Percentiles rank a stretch among this genome's conserved stretches.
Evolutionary conservation across 148 eudicot species (phyloP).

Genomic region (Amaranthus cruentus): DNA sequence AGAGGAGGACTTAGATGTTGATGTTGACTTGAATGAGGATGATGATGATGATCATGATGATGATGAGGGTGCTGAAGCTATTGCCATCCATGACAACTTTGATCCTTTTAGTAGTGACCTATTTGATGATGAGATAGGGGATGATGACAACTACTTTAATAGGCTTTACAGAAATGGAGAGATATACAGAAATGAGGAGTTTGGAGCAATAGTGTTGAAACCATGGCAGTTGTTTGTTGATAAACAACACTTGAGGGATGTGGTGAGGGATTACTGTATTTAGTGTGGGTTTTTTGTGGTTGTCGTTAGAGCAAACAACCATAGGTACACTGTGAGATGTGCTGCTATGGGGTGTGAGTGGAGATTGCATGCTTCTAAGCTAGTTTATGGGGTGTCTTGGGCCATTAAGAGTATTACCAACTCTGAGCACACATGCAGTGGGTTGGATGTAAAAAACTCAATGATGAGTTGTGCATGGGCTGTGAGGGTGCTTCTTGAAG

Average conservation of each 20-base stretch:
- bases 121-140: background rate
- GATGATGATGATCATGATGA: background rate
- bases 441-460: background rate
- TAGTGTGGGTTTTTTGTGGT: background rate
- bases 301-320: background rate
- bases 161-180: background rate
- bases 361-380: background rate
- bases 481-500: background rate
- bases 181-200: background rate
- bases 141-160: background rate
- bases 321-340: no score
- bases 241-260: conserved; percentile 4
- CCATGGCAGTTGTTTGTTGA: background rate
- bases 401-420: background rate
- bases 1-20: no score
- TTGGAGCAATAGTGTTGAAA: background rate
- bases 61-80: background rate
- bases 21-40: no score
- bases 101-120: background rate
- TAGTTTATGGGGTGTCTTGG: background rate
- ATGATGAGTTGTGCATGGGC: background rate
- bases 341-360: background rate
- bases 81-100: background rate
- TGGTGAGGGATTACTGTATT: conserved; percentile 5
- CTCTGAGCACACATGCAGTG: background rate